Conservation (phyloP, 805 yeast genomes). For the Candida pseudofarinosa region DNA sequence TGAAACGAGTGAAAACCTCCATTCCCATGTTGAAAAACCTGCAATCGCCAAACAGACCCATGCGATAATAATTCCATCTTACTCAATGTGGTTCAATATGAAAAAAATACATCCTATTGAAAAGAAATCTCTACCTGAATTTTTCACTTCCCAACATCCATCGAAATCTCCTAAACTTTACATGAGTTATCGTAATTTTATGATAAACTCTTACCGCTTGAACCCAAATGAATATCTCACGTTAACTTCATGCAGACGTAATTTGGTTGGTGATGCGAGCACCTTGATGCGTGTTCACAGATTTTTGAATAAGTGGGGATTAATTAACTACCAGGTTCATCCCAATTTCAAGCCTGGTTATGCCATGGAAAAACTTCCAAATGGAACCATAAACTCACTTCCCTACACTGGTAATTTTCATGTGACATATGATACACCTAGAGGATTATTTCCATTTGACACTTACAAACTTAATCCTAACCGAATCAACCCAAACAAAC, state of each 20-base stretch:
- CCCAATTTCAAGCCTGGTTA: conserved; percentile 68
- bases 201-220: conserved; percentile 81
- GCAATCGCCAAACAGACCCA: conserved; percentile 57
- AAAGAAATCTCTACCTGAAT: conserved; percentile 81
- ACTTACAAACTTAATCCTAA: conserved; percentile 67
- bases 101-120: conserved; percentile 72
- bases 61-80: conserved; percentile 81
- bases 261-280: conserved; percentile 88
- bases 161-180: conserved; percentile 81
- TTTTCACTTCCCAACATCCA: conserved; percentile 67
- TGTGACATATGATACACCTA: conserved; percentile 80
- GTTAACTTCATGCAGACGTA: conserved; percentile 86
- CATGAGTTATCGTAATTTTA: conserved; percentile 78
- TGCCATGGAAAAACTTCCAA: conserved; percentile 47
- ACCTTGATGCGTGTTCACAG: conserved; percentile 80
- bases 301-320: conserved; percentile 87
- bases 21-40: neutral
- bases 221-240: conserved; percentile 89
- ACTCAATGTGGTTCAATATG: conserved; percentile 81
- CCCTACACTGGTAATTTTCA: conserved; percentile 75
- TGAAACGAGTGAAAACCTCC: conserved; percentile 1
- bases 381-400: conserved; percentile 45
- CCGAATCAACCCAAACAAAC: conserved; percentile 35
- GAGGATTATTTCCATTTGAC: conserved; percentile 90
- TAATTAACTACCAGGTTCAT: conserved; percentile 88